Evolutionary conservation across 306 rosid species (phyloP).

Genomic region (Trichosanthes truncata): DNA sequence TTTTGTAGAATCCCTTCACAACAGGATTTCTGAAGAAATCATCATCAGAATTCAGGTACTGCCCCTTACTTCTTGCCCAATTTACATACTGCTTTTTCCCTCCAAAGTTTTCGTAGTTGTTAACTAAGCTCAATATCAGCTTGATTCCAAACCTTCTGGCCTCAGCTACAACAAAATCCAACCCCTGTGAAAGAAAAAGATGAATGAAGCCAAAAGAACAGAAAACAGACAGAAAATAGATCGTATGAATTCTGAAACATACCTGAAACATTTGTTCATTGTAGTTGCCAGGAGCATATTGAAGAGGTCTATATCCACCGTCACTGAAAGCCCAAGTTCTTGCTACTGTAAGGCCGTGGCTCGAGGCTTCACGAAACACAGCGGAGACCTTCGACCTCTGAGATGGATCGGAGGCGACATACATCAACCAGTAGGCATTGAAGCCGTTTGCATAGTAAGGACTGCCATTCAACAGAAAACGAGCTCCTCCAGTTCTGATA

Average conservation of each 20-base stretch:
- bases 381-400: conserved; percentile 61
- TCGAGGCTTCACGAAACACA: conserved; percentile 55
- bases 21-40: conserved; percentile 73
- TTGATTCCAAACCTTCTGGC: conserved; percentile 74
- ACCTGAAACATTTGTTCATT: conserved; percentile 82
- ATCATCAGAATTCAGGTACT: conserved; percentile 67
- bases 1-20: conserved; percentile 67
- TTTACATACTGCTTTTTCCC: conserved; percentile 94
- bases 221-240: not conserved
- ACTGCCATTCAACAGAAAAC: conserved; percentile 53
- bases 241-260: not conserved
- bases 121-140: conserved; percentile 82
- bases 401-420: conserved; percentile 71
- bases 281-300: conserved; percentile 77
- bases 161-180: conserved; percentile 78
- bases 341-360: conserved; percentile 75
- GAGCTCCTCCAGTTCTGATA: conserved; percentile 58
- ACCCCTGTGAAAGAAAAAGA: conserved; percentile 39
- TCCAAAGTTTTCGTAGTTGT: conserved; percentile 82
- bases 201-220: not conserved
- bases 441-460: conserved; percentile 89
- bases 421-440: conserved; percentile 94
- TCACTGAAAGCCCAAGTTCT: conserved; percentile 98
- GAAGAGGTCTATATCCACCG: conserved; percentile 78
- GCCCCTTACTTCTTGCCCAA: conserved; percentile 83